A percentile compares a stretch with the other conserved stretches of the same genome.
Evolutionary conservation across 2,329 filamentous ascomycete species (phyloP).

Genomic region (Cadophora sp.): DNA sequence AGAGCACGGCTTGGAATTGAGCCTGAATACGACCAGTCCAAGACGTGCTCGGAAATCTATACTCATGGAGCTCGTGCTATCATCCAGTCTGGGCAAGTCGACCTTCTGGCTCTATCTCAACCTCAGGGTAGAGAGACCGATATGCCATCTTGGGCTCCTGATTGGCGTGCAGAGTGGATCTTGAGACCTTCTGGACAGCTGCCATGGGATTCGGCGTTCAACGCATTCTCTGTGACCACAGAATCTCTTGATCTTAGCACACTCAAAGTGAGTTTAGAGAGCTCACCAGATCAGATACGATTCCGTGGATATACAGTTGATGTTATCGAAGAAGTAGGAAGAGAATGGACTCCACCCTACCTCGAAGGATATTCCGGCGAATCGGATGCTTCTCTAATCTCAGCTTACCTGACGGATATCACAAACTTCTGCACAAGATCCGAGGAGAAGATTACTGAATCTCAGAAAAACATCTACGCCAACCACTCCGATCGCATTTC

Average conservation of each 20-base stretch:
- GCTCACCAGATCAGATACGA: not conserved
- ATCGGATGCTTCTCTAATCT: not conserved
- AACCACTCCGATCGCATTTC: not conserved
- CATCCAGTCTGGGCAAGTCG: slow-evolving; percentile 16
- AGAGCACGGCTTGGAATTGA: not conserved
- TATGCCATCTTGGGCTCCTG: slow-evolving; percentile 22
- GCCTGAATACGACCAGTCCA: not conserved
- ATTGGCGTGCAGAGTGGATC: slow-evolving; percentile 16
- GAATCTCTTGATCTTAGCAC: not conserved
- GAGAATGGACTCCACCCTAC: slow-evolving; percentile 9
- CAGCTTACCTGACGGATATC: not conserved
- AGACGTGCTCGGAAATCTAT: not conserved
- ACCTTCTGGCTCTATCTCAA: slow-evolving; percentile 19
- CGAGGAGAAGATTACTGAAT: slow-evolving; percentile 4
- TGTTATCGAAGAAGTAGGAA: slow-evolving; percentile 4
- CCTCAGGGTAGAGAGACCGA: not conserved
- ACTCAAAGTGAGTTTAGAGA: not conserved
- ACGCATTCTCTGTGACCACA: not conserved
- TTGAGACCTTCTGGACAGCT: slow-evolving; percentile 22
- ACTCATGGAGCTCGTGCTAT: slow-evolving; percentile 12
- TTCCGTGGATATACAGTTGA: slow-evolving; percentile 19
- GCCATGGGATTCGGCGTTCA: slow-evolving; percentile 23
- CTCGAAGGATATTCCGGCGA: not conserved
- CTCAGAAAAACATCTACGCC: not conserved
- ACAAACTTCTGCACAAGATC: slow-evolving; percentile 1